A percentile compares a stretch with the other conserved stretches of the same genome.
Evolutionary conservation across 2,329 filamentous ascomycete species (phyloP).

Genomic region (Orbilia javanica): DNA sequence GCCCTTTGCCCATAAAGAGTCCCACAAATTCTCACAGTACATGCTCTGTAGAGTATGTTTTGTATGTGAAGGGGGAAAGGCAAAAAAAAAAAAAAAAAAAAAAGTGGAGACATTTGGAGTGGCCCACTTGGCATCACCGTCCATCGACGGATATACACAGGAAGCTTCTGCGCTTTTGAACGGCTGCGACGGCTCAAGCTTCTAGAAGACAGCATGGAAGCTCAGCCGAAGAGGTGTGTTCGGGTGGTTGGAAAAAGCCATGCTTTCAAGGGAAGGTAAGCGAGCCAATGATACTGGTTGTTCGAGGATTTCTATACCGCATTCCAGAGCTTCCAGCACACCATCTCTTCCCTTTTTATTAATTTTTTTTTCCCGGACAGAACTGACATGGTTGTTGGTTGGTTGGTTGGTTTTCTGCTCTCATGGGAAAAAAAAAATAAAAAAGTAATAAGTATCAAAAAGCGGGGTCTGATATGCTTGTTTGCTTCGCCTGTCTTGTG

Average conservation of each 20-base stretch:
- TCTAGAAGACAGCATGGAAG: constrained; percentile 58
- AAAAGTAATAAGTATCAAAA: constrained; percentile 17
- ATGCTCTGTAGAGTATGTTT: too few relatives aligned
- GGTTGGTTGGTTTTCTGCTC: background rate
- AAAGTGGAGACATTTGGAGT: background rate
- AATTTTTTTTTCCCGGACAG: constrained; percentile 43
- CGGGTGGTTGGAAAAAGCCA: constrained; percentile 39
- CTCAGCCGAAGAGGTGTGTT: background rate
- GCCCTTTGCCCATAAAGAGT: too few relatives aligned
- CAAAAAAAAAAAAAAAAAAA: background rate
- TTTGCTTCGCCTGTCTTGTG: too few relatives aligned
- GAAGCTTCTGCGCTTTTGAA: background rate
- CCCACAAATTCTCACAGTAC: too few relatives aligned
- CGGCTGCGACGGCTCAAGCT: constrained; percentile 31
- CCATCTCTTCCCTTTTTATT: constrained; percentile 28
- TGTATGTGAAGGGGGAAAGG: background rate
- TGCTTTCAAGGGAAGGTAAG: constrained; percentile 41
- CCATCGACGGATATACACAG: background rate
- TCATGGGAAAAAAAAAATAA: too few relatives aligned
- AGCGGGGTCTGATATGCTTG: constrained; percentile 43
- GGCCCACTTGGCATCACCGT: constrained; percentile 6
- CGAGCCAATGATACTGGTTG: constrained; percentile 53
- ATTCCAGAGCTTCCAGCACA: constrained; percentile 57
- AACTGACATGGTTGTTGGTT: constrained; percentile 11
- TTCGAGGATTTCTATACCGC: constrained; percentile 56